Base-by-base conservation (phyloP, 2,329 filamentous ascomycete species). In the Curvularia sp. region DNA sequence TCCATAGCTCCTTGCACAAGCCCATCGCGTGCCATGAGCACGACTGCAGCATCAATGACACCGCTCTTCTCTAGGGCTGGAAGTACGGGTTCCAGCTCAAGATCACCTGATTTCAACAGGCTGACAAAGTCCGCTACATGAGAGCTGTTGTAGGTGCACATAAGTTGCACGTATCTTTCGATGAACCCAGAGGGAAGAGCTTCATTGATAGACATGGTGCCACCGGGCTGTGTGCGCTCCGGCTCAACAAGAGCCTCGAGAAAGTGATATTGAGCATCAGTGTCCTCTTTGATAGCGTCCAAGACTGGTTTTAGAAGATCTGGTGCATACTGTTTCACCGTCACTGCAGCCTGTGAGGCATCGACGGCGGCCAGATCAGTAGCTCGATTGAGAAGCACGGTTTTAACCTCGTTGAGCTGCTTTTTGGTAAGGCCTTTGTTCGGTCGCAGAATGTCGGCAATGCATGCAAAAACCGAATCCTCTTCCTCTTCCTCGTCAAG, bases 41-140 rank as follows among this genome's bases (percentile, higher is more conserved):
- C 87, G 6, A 99, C 91, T 0, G 93, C 94, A 4, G 93, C 96
- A 79, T 99, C 95, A 45, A 99, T 87, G 5, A 95, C 91, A 1
- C 93, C 93, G 41, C 89, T 93, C 61, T 90, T 86, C 76, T 99
- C 96, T 83, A 99, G 92, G 0, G 89, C 88, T 3, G 93, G 93
- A 7, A 99, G 82, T 1, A 99, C 83, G 51, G 87, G 85, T 12
- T 95, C 91, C 0, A 99, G 83, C 23, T 88, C 85, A 27, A 99
- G 79, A 72, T 97, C 89, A 10, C 89, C 88, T 3, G 89, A 88
- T 66, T 92, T 90, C 2, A 96, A 82, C 1, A 86, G 74, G 36
- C 89, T 88, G 27, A 98, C 86, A 74, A 95, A 99, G 54, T 93
- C 89, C 2, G 91, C 91, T 1, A 99, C 94, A 68, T 93, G 92